phyloP scores from a whole-genome alignment of 306 rosid species.

The Fragaria iinumae region DNA sequence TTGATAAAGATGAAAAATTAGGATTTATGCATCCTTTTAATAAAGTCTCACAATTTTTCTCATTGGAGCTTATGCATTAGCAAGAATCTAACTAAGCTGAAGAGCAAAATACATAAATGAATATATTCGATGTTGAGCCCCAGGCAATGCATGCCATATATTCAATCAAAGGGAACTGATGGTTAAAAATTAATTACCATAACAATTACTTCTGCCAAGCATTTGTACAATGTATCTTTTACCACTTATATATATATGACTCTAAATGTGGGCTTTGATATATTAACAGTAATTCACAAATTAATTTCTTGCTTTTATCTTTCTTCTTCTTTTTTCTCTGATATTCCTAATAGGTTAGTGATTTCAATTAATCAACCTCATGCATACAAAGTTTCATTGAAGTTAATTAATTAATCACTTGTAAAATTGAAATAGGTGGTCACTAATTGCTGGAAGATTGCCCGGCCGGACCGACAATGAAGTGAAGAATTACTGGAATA shows the following conservation, averaged over 20 bases:
- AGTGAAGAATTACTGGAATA: constrained; percentile 77
- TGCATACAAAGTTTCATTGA: not conserved
- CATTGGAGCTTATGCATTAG: not conserved
- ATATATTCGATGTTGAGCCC: not conserved
- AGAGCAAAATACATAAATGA: not conserved
- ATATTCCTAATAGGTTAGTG: not conserved
- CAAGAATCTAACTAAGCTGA: constrained; percentile 1
- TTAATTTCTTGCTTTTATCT: not conserved
- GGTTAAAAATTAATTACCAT: not conserved
- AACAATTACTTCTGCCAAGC: not conserved
- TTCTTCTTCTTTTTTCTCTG: not conserved
- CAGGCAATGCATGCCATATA: not conserved
- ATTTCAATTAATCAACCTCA: not conserved
- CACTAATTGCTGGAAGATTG: constrained; percentile 61
- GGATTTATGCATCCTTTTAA: not conserved
- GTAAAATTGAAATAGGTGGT: constrained; percentile 46
- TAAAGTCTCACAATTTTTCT: not conserved
- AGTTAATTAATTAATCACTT: not conserved
- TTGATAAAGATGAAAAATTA: not conserved
- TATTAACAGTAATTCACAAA: not conserved
- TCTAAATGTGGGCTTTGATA: not conserved
- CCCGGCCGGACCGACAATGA: constrained; percentile 80
- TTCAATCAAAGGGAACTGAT: not conserved
- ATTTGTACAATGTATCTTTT: not conserved
- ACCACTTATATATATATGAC: not conserved